These are phyloP conservation scores for Rhodotorula glutinis DNA, from an alignment of 1,284 basidiomycete genomes.

Conservation along the genomic window DNA sequence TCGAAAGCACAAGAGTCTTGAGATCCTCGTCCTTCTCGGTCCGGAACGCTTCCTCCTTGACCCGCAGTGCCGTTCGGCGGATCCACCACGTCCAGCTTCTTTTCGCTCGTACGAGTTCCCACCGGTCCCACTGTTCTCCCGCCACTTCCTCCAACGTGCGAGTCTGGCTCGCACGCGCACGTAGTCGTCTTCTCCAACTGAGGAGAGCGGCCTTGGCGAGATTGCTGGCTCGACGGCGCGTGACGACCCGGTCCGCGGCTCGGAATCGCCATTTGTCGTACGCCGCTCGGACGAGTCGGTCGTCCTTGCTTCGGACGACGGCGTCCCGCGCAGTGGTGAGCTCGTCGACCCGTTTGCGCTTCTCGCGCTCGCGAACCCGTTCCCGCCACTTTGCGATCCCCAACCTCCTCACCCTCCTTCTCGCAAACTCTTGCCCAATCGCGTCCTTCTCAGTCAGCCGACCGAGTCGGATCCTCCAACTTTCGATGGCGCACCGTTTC, in stretches of 20 bases:
- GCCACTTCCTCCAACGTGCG: background rate
- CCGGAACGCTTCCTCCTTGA: background rate
- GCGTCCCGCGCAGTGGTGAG: slow-evolving; percentile 16
- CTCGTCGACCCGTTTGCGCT: background rate
- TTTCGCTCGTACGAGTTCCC: background rate
- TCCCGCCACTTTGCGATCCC: background rate
- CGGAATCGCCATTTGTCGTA: background rate
- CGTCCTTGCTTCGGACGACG: background rate
- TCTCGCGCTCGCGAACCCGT: background rate
- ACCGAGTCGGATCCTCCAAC: background rate
- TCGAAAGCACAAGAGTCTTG: background rate
- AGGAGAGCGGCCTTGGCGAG: background rate
- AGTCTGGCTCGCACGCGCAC: background rate
- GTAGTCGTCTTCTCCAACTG: background rate
- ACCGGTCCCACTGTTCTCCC: background rate
- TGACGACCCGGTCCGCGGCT: background rate
- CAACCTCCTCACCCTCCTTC: background rate
- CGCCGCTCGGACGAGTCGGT: background rate
- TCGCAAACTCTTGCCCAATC: background rate
- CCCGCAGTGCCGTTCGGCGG: background rate
- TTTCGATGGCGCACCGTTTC: background rate
- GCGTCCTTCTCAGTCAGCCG: background rate
- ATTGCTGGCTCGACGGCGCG: background rate
- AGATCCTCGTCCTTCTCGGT: background rate
- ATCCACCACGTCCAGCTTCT: slow-evolving; percentile 1